These are phyloP conservation scores for Chaetomiaceae sp. DNA, from an alignment of 2,329 filamentous ascomycete genomes.

Conservation along the genomic window DNA sequence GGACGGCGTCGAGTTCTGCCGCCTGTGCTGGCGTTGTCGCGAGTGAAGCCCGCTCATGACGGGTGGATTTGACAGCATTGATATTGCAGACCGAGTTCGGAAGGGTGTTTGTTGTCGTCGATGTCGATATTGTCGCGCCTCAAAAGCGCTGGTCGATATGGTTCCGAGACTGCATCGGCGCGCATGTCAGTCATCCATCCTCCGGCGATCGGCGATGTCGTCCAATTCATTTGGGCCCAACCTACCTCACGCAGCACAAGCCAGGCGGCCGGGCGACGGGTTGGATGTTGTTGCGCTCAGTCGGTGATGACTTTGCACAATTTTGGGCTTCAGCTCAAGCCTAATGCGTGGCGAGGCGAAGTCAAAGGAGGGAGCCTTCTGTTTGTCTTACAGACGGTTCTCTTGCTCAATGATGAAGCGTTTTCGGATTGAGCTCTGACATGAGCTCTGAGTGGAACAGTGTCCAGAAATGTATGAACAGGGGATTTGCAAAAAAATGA, in stretches of 20 bases:
- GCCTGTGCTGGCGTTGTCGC: conserved; percentile 70
- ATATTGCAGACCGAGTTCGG: conserved; percentile 27
- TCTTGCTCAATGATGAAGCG: not conserved
- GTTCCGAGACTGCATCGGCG: conserved; percentile 27
- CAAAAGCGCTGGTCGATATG: conserved; percentile 39
- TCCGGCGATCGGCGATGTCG: not conserved
- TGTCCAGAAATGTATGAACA: not conserved
- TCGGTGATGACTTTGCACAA: conserved; percentile 27
- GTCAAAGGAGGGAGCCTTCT: not conserved
- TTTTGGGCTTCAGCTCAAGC: too few relatives aligned
- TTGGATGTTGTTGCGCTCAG: conserved; percentile 42
- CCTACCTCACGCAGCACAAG: conserved; percentile 78
- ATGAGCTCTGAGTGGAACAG: too few relatives aligned
- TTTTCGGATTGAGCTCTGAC: not conserved
- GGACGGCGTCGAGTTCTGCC: conserved; percentile 80
- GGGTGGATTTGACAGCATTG: conserved; percentile 40
- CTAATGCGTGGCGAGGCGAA: too few relatives aligned
- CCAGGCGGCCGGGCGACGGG: conserved; percentile 65
- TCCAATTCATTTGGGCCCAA: not conserved
- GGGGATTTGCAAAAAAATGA: not conserved
- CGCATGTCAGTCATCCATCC: not conserved
- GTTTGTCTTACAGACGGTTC: not conserved
- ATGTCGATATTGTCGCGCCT: conserved; percentile 36
- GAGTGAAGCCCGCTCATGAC: conserved; percentile 62
- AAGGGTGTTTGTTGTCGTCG: conserved; percentile 26